These are phyloP conservation scores for Podospora sp. DNA, from an alignment of 495 filamentous ascomycete genomes.

Conservation along the genomic window DNA sequence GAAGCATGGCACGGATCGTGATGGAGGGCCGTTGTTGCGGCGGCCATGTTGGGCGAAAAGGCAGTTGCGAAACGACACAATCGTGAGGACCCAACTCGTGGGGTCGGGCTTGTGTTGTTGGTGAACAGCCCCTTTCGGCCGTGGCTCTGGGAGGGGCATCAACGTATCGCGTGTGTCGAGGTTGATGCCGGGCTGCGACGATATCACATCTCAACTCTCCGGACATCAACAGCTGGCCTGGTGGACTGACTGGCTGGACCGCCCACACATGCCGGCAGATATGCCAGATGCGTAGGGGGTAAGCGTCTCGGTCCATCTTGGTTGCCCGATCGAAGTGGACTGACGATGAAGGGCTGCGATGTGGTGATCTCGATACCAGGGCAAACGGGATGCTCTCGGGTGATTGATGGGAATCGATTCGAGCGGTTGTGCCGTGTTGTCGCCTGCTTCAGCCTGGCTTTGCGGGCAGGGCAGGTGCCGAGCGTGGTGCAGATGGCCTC, in stretches of 20 bases:
- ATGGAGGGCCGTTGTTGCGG: constrained; percentile 8
- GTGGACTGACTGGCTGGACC: constrained; percentile 5
- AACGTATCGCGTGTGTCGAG: background rate
- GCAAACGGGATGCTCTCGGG: background rate
- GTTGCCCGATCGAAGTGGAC: background rate
- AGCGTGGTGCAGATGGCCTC: constrained; percentile 15
- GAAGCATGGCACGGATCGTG: background rate
- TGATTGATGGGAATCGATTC: constrained; percentile 5
- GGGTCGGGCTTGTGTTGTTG: constrained; percentile 4
- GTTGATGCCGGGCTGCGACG: background rate
- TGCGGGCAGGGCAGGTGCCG: background rate
- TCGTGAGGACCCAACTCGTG: constrained; percentile 4
- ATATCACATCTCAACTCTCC: constrained; percentile 10
- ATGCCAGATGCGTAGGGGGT: background rate
- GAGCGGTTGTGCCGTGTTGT: background rate
- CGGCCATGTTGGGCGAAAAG: constrained; percentile 6
- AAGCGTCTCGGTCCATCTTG: background rate
- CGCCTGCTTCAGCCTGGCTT: background rate
- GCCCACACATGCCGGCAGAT: background rate
- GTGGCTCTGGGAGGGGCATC: background rate
- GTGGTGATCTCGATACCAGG: background rate
- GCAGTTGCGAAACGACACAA: background rate
- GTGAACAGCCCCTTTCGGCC: background rate
- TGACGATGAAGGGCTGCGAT: background rate
- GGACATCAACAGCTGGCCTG: background rate